Percentiles rank a stretch among this genome's conserved stretches.
Conservation (phyloP, 352 stramenopile genomes). For the Phytophthora pisi region DNA sequence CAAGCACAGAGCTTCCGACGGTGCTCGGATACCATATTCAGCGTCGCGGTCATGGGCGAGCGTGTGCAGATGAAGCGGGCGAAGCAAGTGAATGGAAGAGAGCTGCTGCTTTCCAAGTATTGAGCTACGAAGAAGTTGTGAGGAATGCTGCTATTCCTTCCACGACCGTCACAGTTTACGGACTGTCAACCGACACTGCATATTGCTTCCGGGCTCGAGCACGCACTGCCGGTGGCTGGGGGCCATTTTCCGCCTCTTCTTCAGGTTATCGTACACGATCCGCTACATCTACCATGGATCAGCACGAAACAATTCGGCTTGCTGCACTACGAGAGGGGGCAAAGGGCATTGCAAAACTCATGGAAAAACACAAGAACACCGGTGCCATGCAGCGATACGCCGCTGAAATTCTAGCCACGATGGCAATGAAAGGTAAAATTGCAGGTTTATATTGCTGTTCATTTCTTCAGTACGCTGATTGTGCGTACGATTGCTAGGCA, state of each 20-base stretch:
- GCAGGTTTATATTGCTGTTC: background rate
- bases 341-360: slow-evolving; percentile 40
- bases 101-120: slow-evolving; percentile 57
- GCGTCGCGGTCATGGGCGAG: slow-evolving; percentile 49
- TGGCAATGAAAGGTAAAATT: slow-evolving; percentile 43
- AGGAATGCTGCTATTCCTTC: slow-evolving; percentile 34
- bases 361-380: slow-evolving; percentile 45
- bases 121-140: slow-evolving; percentile 54
- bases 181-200: slow-evolving; percentile 45
- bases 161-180: slow-evolving; percentile 39
- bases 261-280: slow-evolving; percentile 49
- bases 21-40: slow-evolving; percentile 75
- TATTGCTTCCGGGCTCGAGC: slow-evolving; percentile 74
- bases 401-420: slow-evolving; percentile 47
- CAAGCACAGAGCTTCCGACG: slow-evolving; percentile 35
- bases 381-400: slow-evolving; percentile 47
- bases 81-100: slow-evolving; percentile 50
- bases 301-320: slow-evolving; percentile 43
- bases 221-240: slow-evolving; percentile 64
- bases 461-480: background rate
- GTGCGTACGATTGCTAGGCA: background rate
- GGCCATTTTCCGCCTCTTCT: slow-evolving; percentile 54
- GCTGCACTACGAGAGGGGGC: slow-evolving; percentile 20
- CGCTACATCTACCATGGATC: slow-evolving; percentile 32
- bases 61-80: slow-evolving; percentile 32